These are phyloP conservation scores for Agrostemma githago DNA, from an alignment of 148 eudicot species.

Conservation along the genomic window DNA sequence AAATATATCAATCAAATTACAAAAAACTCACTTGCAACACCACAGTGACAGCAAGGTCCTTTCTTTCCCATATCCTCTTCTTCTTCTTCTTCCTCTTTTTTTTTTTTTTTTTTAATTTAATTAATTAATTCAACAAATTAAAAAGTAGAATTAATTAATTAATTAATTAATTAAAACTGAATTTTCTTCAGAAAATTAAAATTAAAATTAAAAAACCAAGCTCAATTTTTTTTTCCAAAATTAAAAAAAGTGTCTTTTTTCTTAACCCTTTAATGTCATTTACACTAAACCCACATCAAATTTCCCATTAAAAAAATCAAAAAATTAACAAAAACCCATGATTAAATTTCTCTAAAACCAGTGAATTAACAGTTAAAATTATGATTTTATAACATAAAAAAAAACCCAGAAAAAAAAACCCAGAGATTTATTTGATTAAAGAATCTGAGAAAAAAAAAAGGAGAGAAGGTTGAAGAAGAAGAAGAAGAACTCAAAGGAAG, in stretches of 20 bases:
- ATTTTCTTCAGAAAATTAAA: background rate
- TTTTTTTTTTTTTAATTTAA: background rate
- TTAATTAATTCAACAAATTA: background rate
- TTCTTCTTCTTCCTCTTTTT: background rate
- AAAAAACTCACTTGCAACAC: slow-evolving; percentile 97
- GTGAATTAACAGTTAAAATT: slow-evolving; percentile 28
- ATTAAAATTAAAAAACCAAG: too few relatives aligned
- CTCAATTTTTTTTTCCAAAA: background rate
- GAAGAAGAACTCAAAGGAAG: slow-evolving; percentile 12
- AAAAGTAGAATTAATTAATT: background rate
- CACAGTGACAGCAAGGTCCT: slow-evolving; percentile 99
- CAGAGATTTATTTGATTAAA: slow-evolving; percentile 11
- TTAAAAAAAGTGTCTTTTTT: background rate
- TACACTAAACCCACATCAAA: slow-evolving; percentile 34
- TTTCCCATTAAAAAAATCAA: slow-evolving; percentile 23
- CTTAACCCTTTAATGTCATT: slow-evolving; percentile 26
- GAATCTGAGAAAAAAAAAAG: slow-evolving; percentile 37
- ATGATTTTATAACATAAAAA: slow-evolving; percentile 16
- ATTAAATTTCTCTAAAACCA: slow-evolving; percentile 28
- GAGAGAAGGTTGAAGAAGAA: slow-evolving; percentile 7
- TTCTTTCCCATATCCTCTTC: slow-evolving; percentile 82
- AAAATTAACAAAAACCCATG: slow-evolving; percentile 40
- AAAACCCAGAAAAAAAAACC: slow-evolving; percentile 12
- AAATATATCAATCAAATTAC: slow-evolving; percentile 17
- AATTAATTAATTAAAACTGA: background rate